Base-by-base conservation (phyloP, 768 basidiomycete genomes). In the Lentinula raphanica region DNA sequence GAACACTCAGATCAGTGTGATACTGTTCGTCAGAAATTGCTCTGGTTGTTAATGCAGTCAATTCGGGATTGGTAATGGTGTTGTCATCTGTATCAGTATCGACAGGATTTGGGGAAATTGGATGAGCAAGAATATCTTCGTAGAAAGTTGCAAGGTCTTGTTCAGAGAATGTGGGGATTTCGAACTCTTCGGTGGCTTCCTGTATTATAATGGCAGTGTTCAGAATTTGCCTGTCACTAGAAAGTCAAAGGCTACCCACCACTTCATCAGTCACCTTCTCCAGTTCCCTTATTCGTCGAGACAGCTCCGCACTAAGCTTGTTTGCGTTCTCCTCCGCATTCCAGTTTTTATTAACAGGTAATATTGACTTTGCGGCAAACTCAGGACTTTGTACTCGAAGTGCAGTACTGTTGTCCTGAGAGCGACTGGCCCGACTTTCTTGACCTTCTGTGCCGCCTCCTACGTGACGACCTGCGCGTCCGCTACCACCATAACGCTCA, bases 91-190 rank as follows among this genome's bases (percentile, higher is more conserved):
- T 17, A 3, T 55, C n/a, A n/a, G n/a, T n/a, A n/a, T n/a, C n/a
- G n/a, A n/a, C 32, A 8, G 32, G 13, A 35, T 35, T 35, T 35
- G 31, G 5, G 5, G 31, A 32, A 31, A 36, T 46, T 12, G 69
- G 28, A 75, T 66, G 21, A 3, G 74, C 71, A 23, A 80, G 71
- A 19, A 81, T 65, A 57, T 80, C 77, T 57, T 78, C 72, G 59
- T 81, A 81, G 44, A 81, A 60, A 1, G 65, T 55, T 44, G 75
- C 40, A 3, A 81, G 65, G 9, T 78, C 76, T 19, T 74, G 71
- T 60, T 81, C 80, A 1, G 73, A 71, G 59, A 76, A 81, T 3
- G 67, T 61, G 8, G 71, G 67, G 1, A 69, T 59, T 25, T 74
- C 74, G 5, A 69, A 53, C 29, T 67, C 66, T 7, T 35, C 13